Evolutionary conservation across 2,329 filamentous ascomycete genomes (phyloP), one percentile per base, ranked within the genome.

Genomic region (Hypomyces perniciosus): DNA sequence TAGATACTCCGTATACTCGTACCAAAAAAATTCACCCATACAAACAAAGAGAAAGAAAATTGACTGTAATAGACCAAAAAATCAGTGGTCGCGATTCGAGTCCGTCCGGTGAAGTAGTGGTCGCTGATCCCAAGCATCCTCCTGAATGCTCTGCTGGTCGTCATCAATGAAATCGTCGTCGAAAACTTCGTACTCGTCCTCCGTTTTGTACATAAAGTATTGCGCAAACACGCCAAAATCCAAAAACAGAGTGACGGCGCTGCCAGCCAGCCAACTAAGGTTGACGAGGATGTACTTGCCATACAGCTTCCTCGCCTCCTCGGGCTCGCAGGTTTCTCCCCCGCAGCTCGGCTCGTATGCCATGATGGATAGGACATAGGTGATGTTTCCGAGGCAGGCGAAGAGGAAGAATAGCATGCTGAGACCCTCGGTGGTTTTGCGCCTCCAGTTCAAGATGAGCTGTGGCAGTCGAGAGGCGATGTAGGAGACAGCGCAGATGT

Each of bases 381-480:
- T 96, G 57, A 96, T 68, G 66, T 99, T 99, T 2, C 93, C 93
- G 5, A 97, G 81, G 65, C 92, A 97, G 4, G 93, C 93, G 66
- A 99, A 97, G 26, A 97, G 75, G 73, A 97, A 97, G 71, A 97
- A 99, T 8, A 97, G 78, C 72, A 96, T 84, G 57, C 88, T 92
- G 20, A 99, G 85, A 4, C 93, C 93, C 50, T 97, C 91, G 1
- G 91, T 96, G 40, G 86, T 91, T 72, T 95, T 95, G 56, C 93
- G 85, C 20, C 88, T 83, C 73, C 89, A 95, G 69, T 97, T 99
- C 48, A 97, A 81, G 6, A 96, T 76, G 2, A 99, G 77, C 71
- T 99, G 93, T 0, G 93, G 93, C 6, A 97, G 71, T 7, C 93
- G 86, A 1, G 88, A 93, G 26, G 89, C 89, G 8, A 97, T 87